Conservation (phyloP, 768 basidiomycete species). For the Pisolithus sp. region DNA sequence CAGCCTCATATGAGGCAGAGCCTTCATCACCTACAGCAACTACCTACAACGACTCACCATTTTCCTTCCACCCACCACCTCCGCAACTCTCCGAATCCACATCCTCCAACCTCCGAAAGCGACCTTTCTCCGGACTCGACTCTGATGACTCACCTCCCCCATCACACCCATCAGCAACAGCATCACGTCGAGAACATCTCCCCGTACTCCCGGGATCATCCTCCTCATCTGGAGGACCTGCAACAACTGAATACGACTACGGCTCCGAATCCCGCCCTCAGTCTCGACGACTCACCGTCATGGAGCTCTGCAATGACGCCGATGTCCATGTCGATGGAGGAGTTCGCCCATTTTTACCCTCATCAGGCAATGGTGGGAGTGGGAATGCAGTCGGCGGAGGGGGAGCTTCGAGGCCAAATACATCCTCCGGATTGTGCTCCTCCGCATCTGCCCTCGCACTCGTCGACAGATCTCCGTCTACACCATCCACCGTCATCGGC, state of each 20-base stretch:
- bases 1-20: constrained; percentile 19
- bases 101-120: constrained; percentile 48
- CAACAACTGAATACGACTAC: constrained; percentile 49
- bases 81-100: constrained; percentile 33
- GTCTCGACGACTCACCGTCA: constrained; percentile 74
- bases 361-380: constrained; percentile 10
- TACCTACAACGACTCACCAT: constrained; percentile 53
- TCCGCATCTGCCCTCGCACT: constrained; percentile 44
- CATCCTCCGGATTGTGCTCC: constrained; percentile 41
- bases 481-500: background rate
- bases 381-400: background rate
- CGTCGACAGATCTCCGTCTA: constrained; percentile 39
- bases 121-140: constrained; percentile 56
- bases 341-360: constrained; percentile 42
- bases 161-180: constrained; percentile 5
- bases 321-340: constrained; percentile 38
- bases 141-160: constrained; percentile 27
- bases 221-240: constrained; percentile 18
- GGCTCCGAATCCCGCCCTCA: constrained; percentile 71
- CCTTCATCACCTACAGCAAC: constrained; percentile 13
- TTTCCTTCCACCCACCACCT: constrained; percentile 68
- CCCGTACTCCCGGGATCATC: constrained; percentile 6
- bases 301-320: constrained; percentile 84
- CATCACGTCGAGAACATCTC: constrained; percentile 33
- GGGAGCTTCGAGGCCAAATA: constrained; percentile 36